Base-by-base conservation (phyloP, 352 stramenopile species). In the Phytophthora pini region DNA sequence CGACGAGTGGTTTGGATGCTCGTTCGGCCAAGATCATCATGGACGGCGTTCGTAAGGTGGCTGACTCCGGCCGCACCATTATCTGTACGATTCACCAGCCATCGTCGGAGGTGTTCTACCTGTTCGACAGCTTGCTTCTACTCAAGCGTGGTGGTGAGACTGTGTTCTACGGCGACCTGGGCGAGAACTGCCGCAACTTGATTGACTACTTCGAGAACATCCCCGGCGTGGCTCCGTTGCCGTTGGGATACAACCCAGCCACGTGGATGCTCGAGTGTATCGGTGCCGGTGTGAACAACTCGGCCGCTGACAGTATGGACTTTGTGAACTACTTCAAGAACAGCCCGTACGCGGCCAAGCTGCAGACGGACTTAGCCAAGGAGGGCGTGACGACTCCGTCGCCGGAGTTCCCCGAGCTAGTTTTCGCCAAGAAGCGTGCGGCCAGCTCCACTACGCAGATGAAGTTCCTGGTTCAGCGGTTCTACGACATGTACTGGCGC, bases 71-170 rank as follows among this genome's bases (percentile, higher is more conserved):
- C 8, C 60, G 60, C 27, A 64, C 61, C 5, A 61, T 97, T 13
- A 69, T 96, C 0, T 95, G 92, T 36, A 96, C 88, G 13, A 97
- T 97, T 59, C 90, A 97, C 67, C 91, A 97, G 70, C 91, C 91
- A 5, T 83, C 77, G 13, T 79, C 79, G 3, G 80, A 94, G 39
- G 80, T 96, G 7, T 95, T 96, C 31, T 79, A 84, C 22, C 77
- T 85, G 22, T 94, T 95, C 67, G 87, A 97, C 68, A 79, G 79
- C 31, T 32, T 94, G 5, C 72, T 95, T 41, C 56, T 97, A 3
- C 69, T 97, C 6, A 68, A 84, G 29, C 56, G 60, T 26, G 74
- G 77, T 27, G 76, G 78, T 26, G 32, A 70, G 49, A 75, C 64
- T 1, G 64, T 76, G 10, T 87, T 76, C 62, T 81, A 68, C 31